Conservation (phyloP, 169 alveolate species). For the Eimeria sp. region DNA sequence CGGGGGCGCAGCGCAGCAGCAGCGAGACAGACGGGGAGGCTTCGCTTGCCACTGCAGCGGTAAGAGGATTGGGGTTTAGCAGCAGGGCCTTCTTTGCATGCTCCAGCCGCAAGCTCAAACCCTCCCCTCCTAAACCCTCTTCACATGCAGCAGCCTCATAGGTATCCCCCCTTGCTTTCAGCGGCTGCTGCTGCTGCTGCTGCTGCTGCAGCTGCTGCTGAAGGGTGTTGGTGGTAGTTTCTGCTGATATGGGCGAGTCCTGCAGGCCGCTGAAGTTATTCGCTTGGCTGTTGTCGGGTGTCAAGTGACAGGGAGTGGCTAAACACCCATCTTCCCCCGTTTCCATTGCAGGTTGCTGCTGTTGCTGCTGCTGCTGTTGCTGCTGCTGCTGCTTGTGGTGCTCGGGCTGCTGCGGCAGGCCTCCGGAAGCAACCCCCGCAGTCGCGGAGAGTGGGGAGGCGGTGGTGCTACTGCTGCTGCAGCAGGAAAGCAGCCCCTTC, state of each 20-base stretch:
- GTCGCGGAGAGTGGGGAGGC: conserved; percentile 14
- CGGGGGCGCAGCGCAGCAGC: conserved; percentile 64
- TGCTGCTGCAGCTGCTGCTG: conserved; percentile 22
- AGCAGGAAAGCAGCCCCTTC: not conserved
- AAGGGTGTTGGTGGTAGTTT: not conserved
- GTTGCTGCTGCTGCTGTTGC: conserved; percentile 15
- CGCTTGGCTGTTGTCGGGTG: not conserved
- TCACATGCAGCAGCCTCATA: not conserved
- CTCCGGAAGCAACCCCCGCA: not conserved
- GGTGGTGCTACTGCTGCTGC: conserved; percentile 46
- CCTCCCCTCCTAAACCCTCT: conserved; percentile 53
- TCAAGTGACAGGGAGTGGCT: conserved; percentile 23
- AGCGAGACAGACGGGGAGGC: conserved; percentile 35
- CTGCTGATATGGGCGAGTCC: not conserved
- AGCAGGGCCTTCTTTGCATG: conserved; percentile 30
- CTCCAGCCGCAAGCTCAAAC: conserved; percentile 42
- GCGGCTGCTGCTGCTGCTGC: conserved; percentile 17
- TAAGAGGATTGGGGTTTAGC: conserved; percentile 6
- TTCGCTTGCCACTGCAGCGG: not conserved
- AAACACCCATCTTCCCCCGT: not conserved
- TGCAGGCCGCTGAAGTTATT: not conserved
- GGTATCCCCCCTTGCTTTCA: not conserved
- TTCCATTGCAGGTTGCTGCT: conserved; percentile 35
- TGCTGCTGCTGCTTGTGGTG: conserved; percentile 9
- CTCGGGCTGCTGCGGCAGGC: not conserved